These are phyloP conservation scores for Saxophila tyrrhenica DNA, from an alignment of 495 filamentous ascomycete genomes.

Conservation along the genomic window DNA sequence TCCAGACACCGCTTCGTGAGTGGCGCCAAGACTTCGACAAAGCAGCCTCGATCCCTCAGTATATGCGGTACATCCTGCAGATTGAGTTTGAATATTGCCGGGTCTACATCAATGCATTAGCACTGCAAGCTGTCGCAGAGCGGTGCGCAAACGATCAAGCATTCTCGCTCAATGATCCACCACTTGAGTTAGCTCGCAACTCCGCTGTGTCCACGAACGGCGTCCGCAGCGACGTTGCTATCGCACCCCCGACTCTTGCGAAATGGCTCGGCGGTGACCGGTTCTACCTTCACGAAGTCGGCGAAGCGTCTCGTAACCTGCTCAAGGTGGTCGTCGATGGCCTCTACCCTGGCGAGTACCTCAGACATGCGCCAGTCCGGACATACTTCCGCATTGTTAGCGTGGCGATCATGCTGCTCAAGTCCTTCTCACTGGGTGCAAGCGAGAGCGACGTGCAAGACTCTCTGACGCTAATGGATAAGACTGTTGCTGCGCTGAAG, in stretches of 20 bases:
- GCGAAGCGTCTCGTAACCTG: conserved; percentile 74
- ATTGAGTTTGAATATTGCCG: conserved; percentile 46
- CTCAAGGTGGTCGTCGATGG: conserved; percentile 72
- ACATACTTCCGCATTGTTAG: conserved; percentile 93
- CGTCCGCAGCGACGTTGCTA: conserved; percentile 26
- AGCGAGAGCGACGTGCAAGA: conserved; percentile 76
- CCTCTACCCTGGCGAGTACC: conserved; percentile 67
- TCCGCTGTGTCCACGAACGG: conserved; percentile 36
- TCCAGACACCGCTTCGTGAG: conserved; percentile 60
- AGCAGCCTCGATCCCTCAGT: conserved; percentile 36
- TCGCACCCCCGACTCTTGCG: conserved; percentile 42
- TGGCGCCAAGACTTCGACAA: conserved; percentile 50
- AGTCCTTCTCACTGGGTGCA: conserved; percentile 89
- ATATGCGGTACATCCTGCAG: conserved; percentile 70
- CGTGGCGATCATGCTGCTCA: conserved; percentile 88
- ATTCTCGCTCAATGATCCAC: conserved; percentile 1
- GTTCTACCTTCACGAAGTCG: conserved; percentile 76
- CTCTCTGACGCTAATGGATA: conserved; percentile 70
- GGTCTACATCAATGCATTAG: conserved; percentile 84
- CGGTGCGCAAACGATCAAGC: conserved; percentile 61
- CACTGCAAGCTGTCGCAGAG: conserved; percentile 88
- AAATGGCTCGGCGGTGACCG: conserved; percentile 53
- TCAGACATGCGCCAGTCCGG: conserved; percentile 84
- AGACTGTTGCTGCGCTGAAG: conserved; percentile 65
- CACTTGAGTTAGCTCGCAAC: conserved; percentile 6